Evolutionary conservation across 2,329 filamentous ascomycete species (phyloP), one percentile per base, ranked within the genome.

Genomic region (Dactylellina leptospora): DNA sequence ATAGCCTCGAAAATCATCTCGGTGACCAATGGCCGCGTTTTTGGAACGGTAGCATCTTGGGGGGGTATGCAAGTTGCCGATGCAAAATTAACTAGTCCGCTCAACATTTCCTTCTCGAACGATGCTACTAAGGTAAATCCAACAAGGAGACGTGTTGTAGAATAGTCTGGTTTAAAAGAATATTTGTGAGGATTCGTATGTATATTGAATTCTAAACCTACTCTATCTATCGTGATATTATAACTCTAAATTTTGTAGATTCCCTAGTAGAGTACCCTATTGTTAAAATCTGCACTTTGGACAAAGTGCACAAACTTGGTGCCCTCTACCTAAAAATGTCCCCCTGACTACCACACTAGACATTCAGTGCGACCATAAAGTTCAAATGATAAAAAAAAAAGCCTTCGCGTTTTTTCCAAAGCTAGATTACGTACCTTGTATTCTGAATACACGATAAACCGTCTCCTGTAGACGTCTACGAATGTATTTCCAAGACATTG

Each of bases 21-120:
- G 18, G 20, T 22, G 20, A 44, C 61, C 61, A 66, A 66, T 66
- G 25, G 25, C 53, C 61, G 61, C 61, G 61, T 58, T 66, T 56
- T 66, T 48, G 60, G 42, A 36, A 22, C 16, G 8, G 28, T 11
- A n/a, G 13, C 3, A 28, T 4, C 1, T 5, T 2, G 8, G 60
- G 42, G 42, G 27, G 27, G 30, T n/a, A 18, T 40, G 42, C 23
- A 30, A 18, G 56, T 20, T 33, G 9, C 9, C 30, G 36, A n/a
- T 16, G 36, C 47, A 47, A 45, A 22, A n/a, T 16, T 8, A 27
- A n/a, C 33, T 44, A 44, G 13, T 13, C 30, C 30, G 30, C 30
- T 33, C 13, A n/a, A n/a, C n/a, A n/a, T n/a, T n/a, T n/a, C n/a
- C 30, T 33, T 6, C 30, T 13, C 30, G 30, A 6, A 33, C 6